Evolutionary conservation across 345 rosid genomes (phyloP), one percentile per base, ranked within the genome.

Genomic region (Moricandia arvensis): DNA sequence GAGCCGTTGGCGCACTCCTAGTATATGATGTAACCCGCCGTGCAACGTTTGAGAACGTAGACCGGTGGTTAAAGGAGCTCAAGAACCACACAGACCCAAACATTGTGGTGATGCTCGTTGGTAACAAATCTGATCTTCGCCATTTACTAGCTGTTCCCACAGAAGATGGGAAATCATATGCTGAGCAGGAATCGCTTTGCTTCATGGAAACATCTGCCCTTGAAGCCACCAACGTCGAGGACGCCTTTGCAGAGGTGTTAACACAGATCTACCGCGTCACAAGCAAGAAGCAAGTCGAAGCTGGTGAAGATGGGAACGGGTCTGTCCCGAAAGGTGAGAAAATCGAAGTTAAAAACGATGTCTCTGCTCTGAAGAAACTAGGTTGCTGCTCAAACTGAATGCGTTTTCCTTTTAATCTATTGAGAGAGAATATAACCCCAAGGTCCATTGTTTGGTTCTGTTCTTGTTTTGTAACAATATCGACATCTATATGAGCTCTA

Each of bases 81-180:
- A 82, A 85, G 72, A 87, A 83, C 72, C 91, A 87, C 77, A 87
- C 91, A 3, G 91, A 87, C 75, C 85, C 89, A 47, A 87, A 83
- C 83, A 87, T 87, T 30, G 89, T 86, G 66, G 87, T 87, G 75
- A 87, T 87, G 91, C 87, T 87, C 9, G 91, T 87, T 16, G 91
- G 86, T 16, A 87, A 87, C 85, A 87, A 87, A 74, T 82, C 91
- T 33, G 91, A 87, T 72, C 86, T 87, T 33, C 89, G 89, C 8
- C 91, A 87, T 70, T 79, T 87, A 70, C 81, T 84, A 59, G 91
- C 89, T n/a, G 91, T 87, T 45, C 79, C 89, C 8, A 83, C 86
- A 7, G 89, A 87, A 80, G 91, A 87, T 17, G 89, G 85, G 5
- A 83, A 79, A 60, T 75, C 89, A 13, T 87, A 82, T 13, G 91